Conservation (phyloP, 2,329 filamentous ascomycete genomes). For the Colletotrichum simmondsii region DNA sequence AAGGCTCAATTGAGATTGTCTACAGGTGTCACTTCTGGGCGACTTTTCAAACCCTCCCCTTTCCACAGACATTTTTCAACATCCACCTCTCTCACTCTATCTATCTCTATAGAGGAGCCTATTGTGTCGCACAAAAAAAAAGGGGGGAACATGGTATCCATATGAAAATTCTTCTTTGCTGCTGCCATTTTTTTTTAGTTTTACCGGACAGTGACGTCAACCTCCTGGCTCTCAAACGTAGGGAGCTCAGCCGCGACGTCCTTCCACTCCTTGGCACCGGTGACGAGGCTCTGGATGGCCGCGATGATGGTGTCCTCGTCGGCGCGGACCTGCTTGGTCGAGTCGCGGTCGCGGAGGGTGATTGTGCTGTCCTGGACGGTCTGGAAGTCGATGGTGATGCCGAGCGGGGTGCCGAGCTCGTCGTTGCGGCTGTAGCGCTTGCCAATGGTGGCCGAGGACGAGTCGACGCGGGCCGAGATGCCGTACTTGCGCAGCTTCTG, state of each 20-base stretch:
- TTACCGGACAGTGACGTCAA: conserved; percentile 46
- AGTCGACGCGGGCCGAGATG: conserved; percentile 87
- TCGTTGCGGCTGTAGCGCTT: conserved; percentile 96
- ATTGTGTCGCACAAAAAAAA: conserved; percentile 2
- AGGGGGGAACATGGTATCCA: background rate
- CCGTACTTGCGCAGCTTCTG: conserved; percentile 80
- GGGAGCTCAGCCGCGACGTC: conserved; percentile 84
- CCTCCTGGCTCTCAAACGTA: conserved; percentile 83
- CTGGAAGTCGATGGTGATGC: conserved; percentile 96
- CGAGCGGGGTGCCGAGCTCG: conserved; percentile 93
- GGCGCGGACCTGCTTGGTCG: conserved; percentile 89
- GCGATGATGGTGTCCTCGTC: conserved; percentile 82
- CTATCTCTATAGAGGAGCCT: background rate
- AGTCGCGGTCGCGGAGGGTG: conserved; percentile 91
- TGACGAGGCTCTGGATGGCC: conserved; percentile 70
- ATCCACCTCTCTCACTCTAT: background rate
- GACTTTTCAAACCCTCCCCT: conserved; percentile 1
- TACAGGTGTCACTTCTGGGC: conserved; percentile 12
- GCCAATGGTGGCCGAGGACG: conserved; percentile 91
- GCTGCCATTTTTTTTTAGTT: background rate
- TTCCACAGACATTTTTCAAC: background rate
- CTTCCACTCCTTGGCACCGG: conserved; percentile 66
- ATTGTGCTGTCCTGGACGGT: conserved; percentile 87
- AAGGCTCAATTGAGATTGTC: conserved; percentile 16
- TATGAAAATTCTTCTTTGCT: background rate